Conservation (phyloP, 78 protist species). For the Cavenderia fasciculata region DNA sequence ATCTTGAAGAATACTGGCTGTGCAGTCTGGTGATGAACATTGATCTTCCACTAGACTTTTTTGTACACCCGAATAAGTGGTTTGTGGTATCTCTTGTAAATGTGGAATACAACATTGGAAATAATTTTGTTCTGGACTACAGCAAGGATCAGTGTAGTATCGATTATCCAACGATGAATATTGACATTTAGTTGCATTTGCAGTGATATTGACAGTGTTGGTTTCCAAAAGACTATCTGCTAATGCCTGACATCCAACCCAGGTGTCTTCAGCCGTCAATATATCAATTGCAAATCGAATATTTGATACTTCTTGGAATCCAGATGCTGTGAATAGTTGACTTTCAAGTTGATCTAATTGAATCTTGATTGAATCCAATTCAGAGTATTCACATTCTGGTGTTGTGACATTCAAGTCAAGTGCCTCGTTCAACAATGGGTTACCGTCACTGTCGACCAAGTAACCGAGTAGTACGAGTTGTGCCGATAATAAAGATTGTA, state of each 20-base stretch:
- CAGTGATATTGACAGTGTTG: neutral
- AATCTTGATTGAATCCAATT: neutral
- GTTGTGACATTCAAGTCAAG: neutral
- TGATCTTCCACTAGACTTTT: neutral
- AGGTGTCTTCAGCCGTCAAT: slow-evolving; percentile 15
- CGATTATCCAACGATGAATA: neutral
- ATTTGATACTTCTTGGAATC: neutral
- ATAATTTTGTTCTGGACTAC: slow-evolving; percentile 2
- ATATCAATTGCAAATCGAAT: slow-evolving; percentile 37
- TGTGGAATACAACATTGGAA: slow-evolving; percentile 54
- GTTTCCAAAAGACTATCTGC: slow-evolving; percentile 16
- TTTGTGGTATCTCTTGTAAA: neutral
- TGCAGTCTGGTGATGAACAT: slow-evolving; percentile 28
- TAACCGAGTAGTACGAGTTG: neutral
- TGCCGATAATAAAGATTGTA: neutral
- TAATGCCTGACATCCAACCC: slow-evolving; percentile 23
- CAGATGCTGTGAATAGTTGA: neutral
- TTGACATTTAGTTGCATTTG: slow-evolving; percentile 10
- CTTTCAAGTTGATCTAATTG: neutral
- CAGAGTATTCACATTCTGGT: slow-evolving; percentile 6
- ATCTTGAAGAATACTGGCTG: slow-evolving; percentile 29
- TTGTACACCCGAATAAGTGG: slow-evolving; percentile 10
- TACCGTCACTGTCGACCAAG: slow-evolving; percentile 26
- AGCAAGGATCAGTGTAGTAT: slow-evolving; percentile 53
- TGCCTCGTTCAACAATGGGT: neutral